These are phyloP conservation scores for Aspergillus carlsbadensis DNA, from an alignment of 495 filamentous ascomycete species.

Conservation along the genomic window DNA sequence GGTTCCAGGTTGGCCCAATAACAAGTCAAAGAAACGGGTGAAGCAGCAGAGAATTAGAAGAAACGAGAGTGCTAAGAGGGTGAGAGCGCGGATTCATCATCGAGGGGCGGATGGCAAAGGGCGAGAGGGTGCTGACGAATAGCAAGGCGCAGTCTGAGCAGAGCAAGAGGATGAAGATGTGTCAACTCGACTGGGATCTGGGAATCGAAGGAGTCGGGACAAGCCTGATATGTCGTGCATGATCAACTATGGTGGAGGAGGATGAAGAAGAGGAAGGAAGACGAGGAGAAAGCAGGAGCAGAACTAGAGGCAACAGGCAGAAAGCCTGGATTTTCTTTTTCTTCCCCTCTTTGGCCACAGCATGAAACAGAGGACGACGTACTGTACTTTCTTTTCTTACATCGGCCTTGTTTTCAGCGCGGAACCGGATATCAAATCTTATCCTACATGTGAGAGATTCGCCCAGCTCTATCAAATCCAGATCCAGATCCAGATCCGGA, in stretches of 20 bases:
- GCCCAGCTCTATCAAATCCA: not conserved
- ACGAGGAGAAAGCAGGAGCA: not conserved
- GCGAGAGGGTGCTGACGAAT: slow-evolving; percentile 21
- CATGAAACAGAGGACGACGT: not conserved
- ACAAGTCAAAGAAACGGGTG: not conserved
- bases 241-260: slow-evolving; percentile 18
- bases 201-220: slow-evolving; percentile 17
- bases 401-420: not conserved
- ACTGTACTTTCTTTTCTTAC: not conserved
- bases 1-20: slow-evolving; percentile 3
- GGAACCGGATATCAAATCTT: not conserved
- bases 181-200: slow-evolving; percentile 19
- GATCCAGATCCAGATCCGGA: not conserved
- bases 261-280: not conserved
- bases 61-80: not conserved
- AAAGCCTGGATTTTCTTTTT: slow-evolving; percentile 12
- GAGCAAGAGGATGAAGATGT: slow-evolving; percentile 17
- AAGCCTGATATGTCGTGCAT: slow-evolving; percentile 30
- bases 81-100: slow-evolving; percentile 13
- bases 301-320: not conserved
- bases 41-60: not conserved
- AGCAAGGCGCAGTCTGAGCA: slow-evolving; percentile 11
- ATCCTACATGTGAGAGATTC: not conserved
- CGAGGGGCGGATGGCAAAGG: slow-evolving; percentile 16
- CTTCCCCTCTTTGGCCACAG: not conserved